Conservation (phyloP, 441 rosid species). For the Erysimum cheiri region DNA sequence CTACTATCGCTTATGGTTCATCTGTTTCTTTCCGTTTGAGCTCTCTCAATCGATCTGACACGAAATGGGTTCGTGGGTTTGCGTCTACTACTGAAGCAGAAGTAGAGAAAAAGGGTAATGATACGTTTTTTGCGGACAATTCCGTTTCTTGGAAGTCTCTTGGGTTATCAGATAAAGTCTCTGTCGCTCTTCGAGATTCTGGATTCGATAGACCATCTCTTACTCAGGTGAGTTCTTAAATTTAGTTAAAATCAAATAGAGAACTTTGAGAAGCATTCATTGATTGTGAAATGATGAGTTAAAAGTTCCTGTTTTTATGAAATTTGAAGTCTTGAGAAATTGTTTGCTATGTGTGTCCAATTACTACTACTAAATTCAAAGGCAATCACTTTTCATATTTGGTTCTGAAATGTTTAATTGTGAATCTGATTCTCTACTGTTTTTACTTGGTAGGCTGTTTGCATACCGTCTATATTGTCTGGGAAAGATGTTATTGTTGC, state of each 20-base stretch:
- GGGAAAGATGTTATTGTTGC: slow-evolving; percentile 93
- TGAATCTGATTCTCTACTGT: slow-evolving; percentile 19
- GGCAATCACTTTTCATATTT: too few relatives aligned
- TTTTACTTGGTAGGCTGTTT: slow-evolving; percentile 60
- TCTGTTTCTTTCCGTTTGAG: slow-evolving; percentile 46
- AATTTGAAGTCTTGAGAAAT: not conserved
- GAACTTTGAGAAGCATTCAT: slow-evolving; percentile 4
- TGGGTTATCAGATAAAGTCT: slow-evolving; percentile 69
- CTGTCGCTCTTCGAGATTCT: slow-evolving; percentile 64
- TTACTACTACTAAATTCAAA: too few relatives aligned
- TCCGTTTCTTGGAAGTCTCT: slow-evolving; percentile 79
- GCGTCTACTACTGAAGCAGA: slow-evolving; percentile 42
- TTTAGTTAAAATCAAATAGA: too few relatives aligned
- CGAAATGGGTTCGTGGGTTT: slow-evolving; percentile 49
- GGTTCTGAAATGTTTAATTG: not conserved
- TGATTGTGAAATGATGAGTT: slow-evolving; percentile 23
- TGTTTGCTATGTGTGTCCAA: too few relatives aligned
- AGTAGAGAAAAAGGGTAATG: slow-evolving; percentile 46
- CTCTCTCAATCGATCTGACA: slow-evolving; percentile 46
- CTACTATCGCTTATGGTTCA: slow-evolving; percentile 46
- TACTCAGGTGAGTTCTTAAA: slow-evolving; percentile 62
- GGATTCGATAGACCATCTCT: slow-evolving; percentile 81
- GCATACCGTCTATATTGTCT: slow-evolving; percentile 68
- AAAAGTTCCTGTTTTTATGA: not conserved
- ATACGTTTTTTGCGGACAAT: slow-evolving; percentile 75